Evolutionary conservation across 108 stramenopile species (phyloP), one percentile per base, ranked within the genome.

Genomic region (Fragilaria crotonensis): DNA sequence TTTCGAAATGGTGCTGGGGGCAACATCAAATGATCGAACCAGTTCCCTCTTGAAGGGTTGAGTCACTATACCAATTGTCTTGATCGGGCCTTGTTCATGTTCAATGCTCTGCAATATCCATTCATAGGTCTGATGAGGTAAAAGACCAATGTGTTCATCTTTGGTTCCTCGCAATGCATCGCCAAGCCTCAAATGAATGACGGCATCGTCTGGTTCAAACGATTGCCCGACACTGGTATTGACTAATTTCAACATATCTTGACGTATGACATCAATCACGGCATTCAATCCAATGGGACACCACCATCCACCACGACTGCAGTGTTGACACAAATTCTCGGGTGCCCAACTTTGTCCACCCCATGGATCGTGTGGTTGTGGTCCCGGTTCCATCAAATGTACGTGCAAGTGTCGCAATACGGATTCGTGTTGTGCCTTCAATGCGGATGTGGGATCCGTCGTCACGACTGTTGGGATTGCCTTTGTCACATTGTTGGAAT

Each of bases 1-100:
- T 31, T 31, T 29, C 2, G 30, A 19, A 31, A 56, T 31, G 19
- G 27, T 22, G n/a, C n/a, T n/a, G n/a, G n/a, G n/a, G n/a, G 1
- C 33, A 2, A 32, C n/a, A 32, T 56, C 54, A 1, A 33, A 18
- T 2, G 4, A n/a, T 26, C 54, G 30, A 33, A 33, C 54, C 19
- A 11, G 19, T 4, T 56, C 32, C 5, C 33, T n/a, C 1, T 32
- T 2, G 23, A 56, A 56, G 1, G 32, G 32, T 36, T n/a, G n/a
- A 3, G 54, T 56, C n/a, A 56, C 54, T 20, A 56, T 31, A 27
- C 31, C 31, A 19, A 56, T 56, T 3, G 54, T 33, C 7, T 32
- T 19, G 3, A 56, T 4, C 1, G 54, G 54, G 19, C 30, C 2
- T 1, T 23, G 1, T 23, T 56, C 31, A 2, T 2, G 2, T 33